Evolutionary conservation across 169 alveolate genomes (phyloP).

Genomic region (Theileria sp.): DNA sequence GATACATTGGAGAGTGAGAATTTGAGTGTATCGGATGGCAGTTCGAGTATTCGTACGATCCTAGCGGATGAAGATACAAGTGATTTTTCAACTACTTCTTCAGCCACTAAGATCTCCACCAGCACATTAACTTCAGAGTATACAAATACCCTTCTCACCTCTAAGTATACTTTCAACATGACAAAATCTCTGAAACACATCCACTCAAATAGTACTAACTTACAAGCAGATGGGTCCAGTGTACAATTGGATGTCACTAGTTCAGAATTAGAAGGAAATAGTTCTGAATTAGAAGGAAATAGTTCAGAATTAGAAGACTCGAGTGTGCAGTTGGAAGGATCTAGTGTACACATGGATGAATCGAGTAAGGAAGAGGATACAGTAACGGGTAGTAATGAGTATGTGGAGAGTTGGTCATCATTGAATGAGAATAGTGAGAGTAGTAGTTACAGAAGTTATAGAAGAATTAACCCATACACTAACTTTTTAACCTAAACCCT

Average conservation of each 20-base stretch:
- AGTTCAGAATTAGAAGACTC: background rate
- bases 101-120: background rate
- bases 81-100: background rate
- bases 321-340: background rate
- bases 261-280: too few species aligned
- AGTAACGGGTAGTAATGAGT: background rate
- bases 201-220: too few species aligned
- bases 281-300: too few species aligned
- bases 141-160: background rate
- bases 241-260: too few species aligned
- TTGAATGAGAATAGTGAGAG: background rate
- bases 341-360: background rate
- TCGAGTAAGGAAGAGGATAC: background rate
- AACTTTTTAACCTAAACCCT: background rate
- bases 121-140: background rate
- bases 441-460: background rate
- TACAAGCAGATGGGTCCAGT: background rate
- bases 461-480: slow-evolving; percentile 2
- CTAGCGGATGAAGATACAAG: background rate
- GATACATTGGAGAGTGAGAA: too few species aligned
- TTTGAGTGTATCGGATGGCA: too few species aligned
- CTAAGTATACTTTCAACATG: background rate
- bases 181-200: background rate
- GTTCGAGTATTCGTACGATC: background rate
- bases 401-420: background rate